A percentile compares a stretch with the other conserved stretches of the same genome.
Evolutionary conservation across 495 filamentous ascomycete genomes (phyloP).

Genomic region (Hypomontagnella submonticulosa): DNA sequence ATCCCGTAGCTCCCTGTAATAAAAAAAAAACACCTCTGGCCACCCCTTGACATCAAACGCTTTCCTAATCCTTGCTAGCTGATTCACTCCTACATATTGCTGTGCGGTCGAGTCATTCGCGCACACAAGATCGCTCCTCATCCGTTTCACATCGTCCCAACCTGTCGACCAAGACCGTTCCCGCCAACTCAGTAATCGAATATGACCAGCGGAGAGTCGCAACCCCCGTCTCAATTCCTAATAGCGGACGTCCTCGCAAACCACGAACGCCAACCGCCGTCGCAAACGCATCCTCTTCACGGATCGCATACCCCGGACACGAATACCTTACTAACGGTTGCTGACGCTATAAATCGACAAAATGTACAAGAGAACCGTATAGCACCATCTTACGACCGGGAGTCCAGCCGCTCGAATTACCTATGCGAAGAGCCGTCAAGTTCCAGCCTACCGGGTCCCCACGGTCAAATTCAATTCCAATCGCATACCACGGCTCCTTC

Average conservation of each 20-base stretch:
- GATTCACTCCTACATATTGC: slow-evolving; percentile 26
- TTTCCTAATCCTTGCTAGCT: slow-evolving; percentile 45
- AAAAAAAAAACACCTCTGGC: slow-evolving; percentile 13
- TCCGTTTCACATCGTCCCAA: slow-evolving; percentile 40
- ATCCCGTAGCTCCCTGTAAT: slow-evolving; percentile 31
- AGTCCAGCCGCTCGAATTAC: slow-evolving; percentile 28
- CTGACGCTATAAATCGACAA: slow-evolving; percentile 43
- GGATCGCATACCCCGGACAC: slow-evolving; percentile 23
- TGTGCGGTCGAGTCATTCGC: slow-evolving; percentile 39
- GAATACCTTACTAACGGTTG: slow-evolving; percentile 33
- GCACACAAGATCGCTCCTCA: slow-evolving; percentile 37
- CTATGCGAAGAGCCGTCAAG: slow-evolving; percentile 38
- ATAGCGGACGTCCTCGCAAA: slow-evolving; percentile 33
- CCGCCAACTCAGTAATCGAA: slow-evolving; percentile 31
- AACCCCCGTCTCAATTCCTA: slow-evolving; percentile 38
- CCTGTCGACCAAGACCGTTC: slow-evolving; percentile 30
- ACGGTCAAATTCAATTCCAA: slow-evolving; percentile 42
- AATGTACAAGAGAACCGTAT: slow-evolving; percentile 32
- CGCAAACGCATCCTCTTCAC: slow-evolving; percentile 19
- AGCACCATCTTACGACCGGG: slow-evolving; percentile 25
- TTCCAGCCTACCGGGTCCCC: slow-evolving; percentile 23
- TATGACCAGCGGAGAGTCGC: slow-evolving; percentile 33
- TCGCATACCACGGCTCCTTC: slow-evolving; percentile 46
- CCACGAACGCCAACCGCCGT: slow-evolving; percentile 28
- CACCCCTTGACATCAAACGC: slow-evolving; percentile 36